Evolutionary conservation across 2,329 filamentous ascomycete genomes (phyloP).

Genomic region (Chrysoporthe austroafricana): DNA sequence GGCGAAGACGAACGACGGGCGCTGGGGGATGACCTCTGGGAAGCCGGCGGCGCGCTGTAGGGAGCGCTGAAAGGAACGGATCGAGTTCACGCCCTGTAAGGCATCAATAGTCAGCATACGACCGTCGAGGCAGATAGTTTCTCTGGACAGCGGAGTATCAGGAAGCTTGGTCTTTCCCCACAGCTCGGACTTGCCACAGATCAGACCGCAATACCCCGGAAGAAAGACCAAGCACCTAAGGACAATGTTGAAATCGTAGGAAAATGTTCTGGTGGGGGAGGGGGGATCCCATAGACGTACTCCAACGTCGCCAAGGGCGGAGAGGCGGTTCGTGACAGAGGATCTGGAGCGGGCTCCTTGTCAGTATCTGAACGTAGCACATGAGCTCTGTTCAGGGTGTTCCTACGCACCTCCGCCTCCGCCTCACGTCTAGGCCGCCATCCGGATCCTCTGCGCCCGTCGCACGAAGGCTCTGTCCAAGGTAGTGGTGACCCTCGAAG

Average conservation of each 20-base stretch:
- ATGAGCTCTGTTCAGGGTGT: slow-evolving; percentile 30
- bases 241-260: too few species aligned
- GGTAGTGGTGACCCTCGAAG: slow-evolving; percentile 51
- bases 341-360: slow-evolving; percentile 45
- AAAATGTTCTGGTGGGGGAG: too few species aligned
- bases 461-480: slow-evolving; percentile 43
- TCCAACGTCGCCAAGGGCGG: slow-evolving; percentile 71
- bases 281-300: background rate
- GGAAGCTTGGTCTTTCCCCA: too few species aligned
- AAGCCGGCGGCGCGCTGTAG: slow-evolving; percentile 92
- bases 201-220: background rate
- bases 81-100: slow-evolving; percentile 76
- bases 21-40: slow-evolving; percentile 81
- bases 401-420: slow-evolving; percentile 44
- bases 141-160: background rate
- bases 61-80: slow-evolving; percentile 89
- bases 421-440: slow-evolving; percentile 35
- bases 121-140: background rate
- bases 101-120: background rate
- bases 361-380: slow-evolving; percentile 2
- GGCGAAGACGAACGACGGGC: slow-evolving; percentile 72
- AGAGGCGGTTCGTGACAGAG: slow-evolving; percentile 61
- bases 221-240: background rate
- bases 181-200: background rate
- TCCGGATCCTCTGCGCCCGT: slow-evolving; percentile 39